Evolutionary conservation across 2,329 filamentous ascomycete genomes (phyloP).

Genomic region (Pyricularia grisea): DNA sequence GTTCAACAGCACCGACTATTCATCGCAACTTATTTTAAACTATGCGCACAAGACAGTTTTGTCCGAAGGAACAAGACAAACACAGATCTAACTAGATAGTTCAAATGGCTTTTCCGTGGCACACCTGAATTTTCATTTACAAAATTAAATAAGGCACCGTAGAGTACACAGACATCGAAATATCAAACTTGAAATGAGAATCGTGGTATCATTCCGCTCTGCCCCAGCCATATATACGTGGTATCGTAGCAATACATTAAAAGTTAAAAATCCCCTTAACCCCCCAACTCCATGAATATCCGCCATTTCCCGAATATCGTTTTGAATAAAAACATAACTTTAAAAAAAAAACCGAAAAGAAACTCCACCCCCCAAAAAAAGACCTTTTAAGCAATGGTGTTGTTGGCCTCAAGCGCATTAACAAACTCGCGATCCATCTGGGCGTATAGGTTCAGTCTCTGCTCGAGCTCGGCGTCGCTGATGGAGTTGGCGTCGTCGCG

Average conservation of each 20-base stretch:
- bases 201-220: not conserved
- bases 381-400: not conserved
- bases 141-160: not conserved
- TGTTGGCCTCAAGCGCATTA: not conserved
- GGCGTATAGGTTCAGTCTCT: not conserved
- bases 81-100: not conserved
- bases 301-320: not conserved
- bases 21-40: not conserved
- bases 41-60: not conserved
- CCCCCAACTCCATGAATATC: not conserved
- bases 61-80: not conserved
- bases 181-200: not conserved
- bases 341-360: not conserved
- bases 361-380: not conserved
- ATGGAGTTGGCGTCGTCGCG: conserved; percentile 8
- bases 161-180: not conserved
- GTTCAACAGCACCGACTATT: not conserved
- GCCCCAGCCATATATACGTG: not conserved
- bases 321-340: not conserved
- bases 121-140: not conserved
- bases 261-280: not conserved
- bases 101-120: not conserved
- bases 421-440: conserved; percentile 4
- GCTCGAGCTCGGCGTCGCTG: conserved; percentile 26
- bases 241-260: not conserved